A percentile compares a stretch with the other conserved stretches of the same genome.
Conservation (phyloP, 352 stramenopile species). For the Elongisporangium anandrum region DNA sequence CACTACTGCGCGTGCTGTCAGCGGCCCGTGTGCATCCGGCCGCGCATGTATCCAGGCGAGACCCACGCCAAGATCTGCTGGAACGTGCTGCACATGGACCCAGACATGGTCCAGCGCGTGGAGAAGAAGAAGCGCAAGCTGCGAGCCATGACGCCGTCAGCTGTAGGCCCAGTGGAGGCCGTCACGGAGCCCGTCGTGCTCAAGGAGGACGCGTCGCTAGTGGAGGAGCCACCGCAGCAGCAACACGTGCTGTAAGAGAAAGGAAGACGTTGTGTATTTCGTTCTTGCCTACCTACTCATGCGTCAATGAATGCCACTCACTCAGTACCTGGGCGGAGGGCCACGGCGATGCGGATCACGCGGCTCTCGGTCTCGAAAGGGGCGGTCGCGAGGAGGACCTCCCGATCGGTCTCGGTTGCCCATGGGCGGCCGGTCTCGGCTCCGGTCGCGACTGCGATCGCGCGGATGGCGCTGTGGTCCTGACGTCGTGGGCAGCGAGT, state of each 20-base stretch:
- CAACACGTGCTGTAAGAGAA: neutral
- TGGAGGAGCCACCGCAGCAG: neutral
- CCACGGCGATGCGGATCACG: constrained; percentile 27
- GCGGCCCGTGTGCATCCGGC: constrained; percentile 65
- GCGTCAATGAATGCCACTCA: neutral
- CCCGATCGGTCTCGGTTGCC: constrained; percentile 13
- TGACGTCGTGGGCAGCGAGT: constrained; percentile 4
- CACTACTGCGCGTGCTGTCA: constrained; percentile 73
- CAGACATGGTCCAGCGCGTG: constrained; percentile 68
- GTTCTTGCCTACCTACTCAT: neutral
- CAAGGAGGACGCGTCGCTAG: constrained; percentile 1
- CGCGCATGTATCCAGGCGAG: constrained; percentile 60
- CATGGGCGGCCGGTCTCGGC: constrained; percentile 22
- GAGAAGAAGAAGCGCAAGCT: constrained; percentile 63
- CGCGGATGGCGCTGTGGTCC: constrained; percentile 19
- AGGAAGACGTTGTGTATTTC: neutral
- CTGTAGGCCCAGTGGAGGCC: constrained; percentile 1
- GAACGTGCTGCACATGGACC: constrained; percentile 78
- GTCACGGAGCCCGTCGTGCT: too few relatives aligned
- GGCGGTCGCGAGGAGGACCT: constrained; percentile 21
- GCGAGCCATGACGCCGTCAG: constrained; percentile 11
- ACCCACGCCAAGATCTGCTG: constrained; percentile 74
- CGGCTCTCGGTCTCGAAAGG: constrained; percentile 23
- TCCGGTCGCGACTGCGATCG: constrained; percentile 47
- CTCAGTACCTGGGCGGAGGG: constrained; percentile 27